phyloP scores from a whole-genome alignment of 768 basidiomycete genomes.

The Suillus variegatus region DNA sequence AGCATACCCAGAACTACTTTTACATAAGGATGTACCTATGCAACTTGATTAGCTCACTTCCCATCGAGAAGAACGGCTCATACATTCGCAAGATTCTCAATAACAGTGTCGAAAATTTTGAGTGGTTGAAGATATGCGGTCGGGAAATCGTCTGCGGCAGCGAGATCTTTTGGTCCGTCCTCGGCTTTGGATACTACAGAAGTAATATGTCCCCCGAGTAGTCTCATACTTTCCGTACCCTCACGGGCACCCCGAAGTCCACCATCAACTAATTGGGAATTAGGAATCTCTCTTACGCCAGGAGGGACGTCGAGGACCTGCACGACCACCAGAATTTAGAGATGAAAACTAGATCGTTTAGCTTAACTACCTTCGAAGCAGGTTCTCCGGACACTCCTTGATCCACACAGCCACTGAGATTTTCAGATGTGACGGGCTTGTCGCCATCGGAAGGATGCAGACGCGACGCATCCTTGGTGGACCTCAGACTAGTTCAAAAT shows the following conservation, averaged over 20 bases:
- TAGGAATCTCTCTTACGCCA: neutral
- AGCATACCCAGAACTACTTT: slow-evolving; percentile 8
- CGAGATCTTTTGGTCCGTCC: neutral
- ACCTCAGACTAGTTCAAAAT: neutral
- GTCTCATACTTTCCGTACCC: neutral
- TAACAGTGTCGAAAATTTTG: neutral
- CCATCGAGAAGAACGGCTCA: neutral
- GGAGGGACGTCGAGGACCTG: neutral
- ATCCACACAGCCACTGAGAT: neutral
- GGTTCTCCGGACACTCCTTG: neutral
- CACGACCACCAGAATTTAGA: neutral
- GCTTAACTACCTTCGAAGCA: neutral
- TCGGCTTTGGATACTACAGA: neutral
- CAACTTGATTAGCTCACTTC: neutral
- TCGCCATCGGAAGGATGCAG: neutral
- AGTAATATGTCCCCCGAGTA: neutral
- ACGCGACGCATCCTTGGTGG: neutral
- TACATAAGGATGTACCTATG: slow-evolving; percentile 9
- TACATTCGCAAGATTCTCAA: neutral
- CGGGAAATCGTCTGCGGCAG: neutral
- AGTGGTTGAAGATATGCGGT: slow-evolving; percentile 10
- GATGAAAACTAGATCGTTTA: neutral
- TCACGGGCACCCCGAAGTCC: neutral
- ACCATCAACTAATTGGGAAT: neutral
- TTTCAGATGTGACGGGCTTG: neutral